A percentile compares a stretch with the other conserved stretches of the same genome.
These are phyloP conservation scores for Akanthomyces uredinophilus DNA, from an alignment of 2,329 filamentous ascomycete genomes.

Conservation along the genomic window DNA sequence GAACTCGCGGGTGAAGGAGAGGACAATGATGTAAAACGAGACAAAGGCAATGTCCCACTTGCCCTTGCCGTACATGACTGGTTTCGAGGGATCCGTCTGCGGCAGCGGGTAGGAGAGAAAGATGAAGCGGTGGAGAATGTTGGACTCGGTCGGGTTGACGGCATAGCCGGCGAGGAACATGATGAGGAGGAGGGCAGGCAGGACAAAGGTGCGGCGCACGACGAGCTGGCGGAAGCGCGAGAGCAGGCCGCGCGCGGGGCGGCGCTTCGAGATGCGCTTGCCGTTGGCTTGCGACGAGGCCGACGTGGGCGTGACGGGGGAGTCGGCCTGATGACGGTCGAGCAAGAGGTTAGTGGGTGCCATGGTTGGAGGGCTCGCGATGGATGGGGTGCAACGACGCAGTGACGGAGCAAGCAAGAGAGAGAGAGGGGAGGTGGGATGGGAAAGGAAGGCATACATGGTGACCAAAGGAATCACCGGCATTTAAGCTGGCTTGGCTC, in stretches of 20 bases:
- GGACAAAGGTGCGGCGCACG: conserved; percentile 55
- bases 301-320: conserved; percentile 12
- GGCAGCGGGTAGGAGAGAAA: conserved; percentile 84
- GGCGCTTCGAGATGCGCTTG: conserved; percentile 49
- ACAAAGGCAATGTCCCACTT: conserved; percentile 81
- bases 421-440: no score
- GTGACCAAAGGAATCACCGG: conserved; percentile 15
- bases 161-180: conserved; percentile 64
- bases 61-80: conserved; percentile 82
- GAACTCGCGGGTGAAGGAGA: conserved; percentile 92
- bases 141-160: conserved; percentile 69
- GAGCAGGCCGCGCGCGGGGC: conserved; percentile 47
- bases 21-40: conserved; percentile 79
- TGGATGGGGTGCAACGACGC: neutral
- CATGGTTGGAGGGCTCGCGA: neutral
- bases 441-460: neutral
- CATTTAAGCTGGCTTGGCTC: conserved; percentile 42
- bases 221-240: conserved; percentile 48
- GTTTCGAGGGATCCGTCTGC: conserved; percentile 33
- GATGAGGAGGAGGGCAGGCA: conserved; percentile 64
- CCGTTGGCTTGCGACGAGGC: conserved; percentile 12
- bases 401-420: neutral
- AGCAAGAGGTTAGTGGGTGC: neutral
- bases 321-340: conserved; percentile 16
- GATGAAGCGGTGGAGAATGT: conserved; percentile 74